Conservation (phyloP, 2,329 filamentous ascomycete genomes). For the Ilyonectria sp. region DNA sequence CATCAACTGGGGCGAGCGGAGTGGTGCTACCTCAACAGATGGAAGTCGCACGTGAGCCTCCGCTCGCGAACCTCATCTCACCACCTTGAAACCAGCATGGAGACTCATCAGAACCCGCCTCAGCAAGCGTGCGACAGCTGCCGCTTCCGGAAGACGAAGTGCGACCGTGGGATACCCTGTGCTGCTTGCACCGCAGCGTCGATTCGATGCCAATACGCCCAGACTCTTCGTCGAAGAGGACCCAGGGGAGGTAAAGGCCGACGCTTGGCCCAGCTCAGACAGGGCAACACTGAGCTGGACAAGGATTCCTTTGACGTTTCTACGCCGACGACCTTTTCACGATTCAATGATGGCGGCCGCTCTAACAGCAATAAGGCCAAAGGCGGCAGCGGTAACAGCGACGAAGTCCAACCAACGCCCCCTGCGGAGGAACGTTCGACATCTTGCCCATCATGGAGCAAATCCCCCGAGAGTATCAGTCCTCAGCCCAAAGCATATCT, state of each 20-base stretch:
- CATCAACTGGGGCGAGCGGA: too few relatives aligned
- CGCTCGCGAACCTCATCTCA: neutral
- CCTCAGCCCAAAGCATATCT: too few relatives aligned
- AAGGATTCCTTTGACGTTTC: slow-evolving; percentile 5
- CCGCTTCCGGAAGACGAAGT: slow-evolving; percentile 45
- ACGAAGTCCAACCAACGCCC: neutral
- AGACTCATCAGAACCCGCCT: neutral
- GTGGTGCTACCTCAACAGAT: neutral
- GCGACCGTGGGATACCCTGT: slow-evolving; percentile 42
- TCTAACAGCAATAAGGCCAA: neutral
- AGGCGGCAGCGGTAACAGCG: neutral
- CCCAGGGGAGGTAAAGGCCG: slow-evolving; percentile 40
- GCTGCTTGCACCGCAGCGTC: slow-evolving; percentile 37
- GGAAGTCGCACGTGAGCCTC: neutral
- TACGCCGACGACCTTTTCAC: neutral
- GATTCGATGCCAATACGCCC: slow-evolving; percentile 20
- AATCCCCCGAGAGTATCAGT: too few relatives aligned
- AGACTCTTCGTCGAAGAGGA: slow-evolving; percentile 38
- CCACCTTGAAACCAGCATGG: neutral
- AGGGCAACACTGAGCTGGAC: slow-evolving; percentile 25
- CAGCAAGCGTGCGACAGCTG: slow-evolving; percentile 37
- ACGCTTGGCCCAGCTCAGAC: slow-evolving; percentile 37
- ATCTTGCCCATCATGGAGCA: neutral
- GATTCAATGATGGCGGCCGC: neutral
- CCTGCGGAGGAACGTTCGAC: neutral